These are phyloP conservation scores for Lophiostoma macrostomum DNA, from an alignment of 495 filamentous ascomycete species.

Conservation along the genomic window DNA sequence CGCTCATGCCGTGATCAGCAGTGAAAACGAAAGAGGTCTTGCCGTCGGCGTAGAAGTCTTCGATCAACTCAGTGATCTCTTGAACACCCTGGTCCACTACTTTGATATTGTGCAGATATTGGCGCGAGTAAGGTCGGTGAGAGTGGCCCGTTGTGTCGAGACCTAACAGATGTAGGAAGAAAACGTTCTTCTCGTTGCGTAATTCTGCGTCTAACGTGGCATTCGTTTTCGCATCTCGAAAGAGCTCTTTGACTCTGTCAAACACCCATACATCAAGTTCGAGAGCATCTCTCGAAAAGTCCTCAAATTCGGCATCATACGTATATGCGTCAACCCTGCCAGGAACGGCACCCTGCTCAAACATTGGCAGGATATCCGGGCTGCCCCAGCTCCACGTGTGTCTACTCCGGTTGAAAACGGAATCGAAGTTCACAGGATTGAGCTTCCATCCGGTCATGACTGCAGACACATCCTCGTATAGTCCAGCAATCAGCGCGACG, in stretches of 20 bases:
- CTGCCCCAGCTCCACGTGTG: slow-evolving; percentile 99
- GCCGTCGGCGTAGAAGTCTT: slow-evolving; percentile 87
- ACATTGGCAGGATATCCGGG: slow-evolving; percentile 97
- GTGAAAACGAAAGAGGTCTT: slow-evolving; percentile 97
- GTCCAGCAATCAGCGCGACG: slow-evolving; percentile 93
- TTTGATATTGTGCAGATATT: slow-evolving; percentile 94
- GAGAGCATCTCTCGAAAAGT: slow-evolving; percentile 79
- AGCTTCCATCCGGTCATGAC: slow-evolving; percentile 98
- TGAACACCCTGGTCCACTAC: slow-evolving; percentile 86
- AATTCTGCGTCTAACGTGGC: slow-evolving; percentile 71
- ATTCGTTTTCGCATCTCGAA: slow-evolving; percentile 73
- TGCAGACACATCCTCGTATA: slow-evolving; percentile 97
- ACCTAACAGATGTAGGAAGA: slow-evolving; percentile 96
- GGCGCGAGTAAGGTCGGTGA: slow-evolving; percentile 87
- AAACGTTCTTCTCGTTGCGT: slow-evolving; percentile 81
- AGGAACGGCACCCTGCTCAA: slow-evolving; percentile 86
- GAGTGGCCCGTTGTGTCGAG: slow-evolving; percentile 89
- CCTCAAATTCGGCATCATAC: slow-evolving; percentile 82
- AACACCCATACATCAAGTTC: slow-evolving; percentile 93
- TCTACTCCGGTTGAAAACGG: slow-evolving; percentile 92
- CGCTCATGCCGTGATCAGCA: slow-evolving; percentile 98
- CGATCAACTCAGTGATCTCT: slow-evolving; percentile 75
- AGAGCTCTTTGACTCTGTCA: slow-evolving; percentile 83
- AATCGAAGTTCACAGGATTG: slow-evolving; percentile 98
- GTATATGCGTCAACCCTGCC: slow-evolving; percentile 79